Evolutionary conservation across 129 eudicot genomes (phyloP), one percentile per base, ranked within the genome.

Genomic region (Tagetes erecta): DNA sequence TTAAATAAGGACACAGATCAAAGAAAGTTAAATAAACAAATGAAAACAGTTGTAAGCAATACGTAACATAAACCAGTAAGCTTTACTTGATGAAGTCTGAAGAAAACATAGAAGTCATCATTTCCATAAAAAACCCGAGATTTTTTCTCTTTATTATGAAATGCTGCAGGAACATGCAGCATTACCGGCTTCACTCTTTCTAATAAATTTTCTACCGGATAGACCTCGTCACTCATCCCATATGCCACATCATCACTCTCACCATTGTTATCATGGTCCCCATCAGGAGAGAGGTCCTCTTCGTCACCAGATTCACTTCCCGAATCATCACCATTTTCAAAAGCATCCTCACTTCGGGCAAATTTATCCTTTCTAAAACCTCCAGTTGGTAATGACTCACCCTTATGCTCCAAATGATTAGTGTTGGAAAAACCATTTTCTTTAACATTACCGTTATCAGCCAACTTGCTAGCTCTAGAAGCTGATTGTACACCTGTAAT

Each of bases 11-110:
- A 52, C 37, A 64, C 1, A 8, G 3, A 55, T 65, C 50, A 57
- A 44, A 68, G 37, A 42, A 44, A 55, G 64, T n/a, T 35, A 50
- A 50, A 64, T 4, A 41, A 41, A 33, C n/a, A 57, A 47, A 71
- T 35, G 6, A 37, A 55, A 39, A 68, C 62, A 12, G 51, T 12
- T 67, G 14, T 40, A 11, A 68, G 42, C 20, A 56, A 68, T 41
- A 39, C 69, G 62, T 31, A 66, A 38, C 6, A 53, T 27, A 63
- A 72, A 13, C 8, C 33, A 8, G 42, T 38, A 52, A 73, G 64
- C 56, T 76, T 78, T 81, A 94, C 99, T 78, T 88, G 91, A 84
- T 94, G 99, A 79, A 94, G 96, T 81, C 99, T 84, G 80, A 91
- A 86, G 78, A 94, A 91, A 71, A 94, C 86, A 85, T 91, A 91